Evolutionary conservation across 176 grass and related monocot species (phyloP).

Genomic region (Carex scoparia): DNA sequence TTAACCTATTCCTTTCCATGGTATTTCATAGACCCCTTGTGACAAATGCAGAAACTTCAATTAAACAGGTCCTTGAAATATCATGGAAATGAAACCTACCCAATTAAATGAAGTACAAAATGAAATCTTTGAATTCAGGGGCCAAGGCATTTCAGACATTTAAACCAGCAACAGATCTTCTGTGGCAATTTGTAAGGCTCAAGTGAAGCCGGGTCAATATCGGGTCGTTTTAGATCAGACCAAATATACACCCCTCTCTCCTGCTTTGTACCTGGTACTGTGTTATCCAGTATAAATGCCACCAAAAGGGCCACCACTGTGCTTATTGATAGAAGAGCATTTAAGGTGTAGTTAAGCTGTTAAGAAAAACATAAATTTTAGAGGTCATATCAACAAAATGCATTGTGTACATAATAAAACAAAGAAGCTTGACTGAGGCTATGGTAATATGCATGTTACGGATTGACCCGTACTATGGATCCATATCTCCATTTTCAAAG

Average conservation of each 20-base stretch:
- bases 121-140: slow-evolving; percentile 19
- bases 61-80: neutral
- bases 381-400: neutral
- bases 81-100: slow-evolving; percentile 1
- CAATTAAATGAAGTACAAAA: neutral
- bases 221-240: slow-evolving; percentile 61
- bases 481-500: too few relatives aligned
- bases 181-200: slow-evolving; percentile 72
- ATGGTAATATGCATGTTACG: too few relatives aligned
- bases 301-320: slow-evolving; percentile 88
- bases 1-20: neutral
- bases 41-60: neutral
- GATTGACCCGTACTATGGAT: too few relatives aligned
- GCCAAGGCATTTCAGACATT: slow-evolving; percentile 71
- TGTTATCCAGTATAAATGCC: slow-evolving; percentile 82
- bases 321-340: slow-evolving; percentile 81
- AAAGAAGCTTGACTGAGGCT: neutral
- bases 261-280: slow-evolving; percentile 76
- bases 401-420: neutral
- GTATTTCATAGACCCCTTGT: neutral
- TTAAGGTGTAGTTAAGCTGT: slow-evolving; percentile 85
- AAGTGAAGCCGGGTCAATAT: slow-evolving; percentile 56
- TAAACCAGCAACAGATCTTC: slow-evolving; percentile 71
- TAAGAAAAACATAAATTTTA: slow-evolving; percentile 9
- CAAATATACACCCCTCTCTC: slow-evolving; percentile 97